Evolutionary conservation across 2,329 filamentous ascomycete genomes (phyloP).

Genomic region (Fusarium sp.): DNA sequence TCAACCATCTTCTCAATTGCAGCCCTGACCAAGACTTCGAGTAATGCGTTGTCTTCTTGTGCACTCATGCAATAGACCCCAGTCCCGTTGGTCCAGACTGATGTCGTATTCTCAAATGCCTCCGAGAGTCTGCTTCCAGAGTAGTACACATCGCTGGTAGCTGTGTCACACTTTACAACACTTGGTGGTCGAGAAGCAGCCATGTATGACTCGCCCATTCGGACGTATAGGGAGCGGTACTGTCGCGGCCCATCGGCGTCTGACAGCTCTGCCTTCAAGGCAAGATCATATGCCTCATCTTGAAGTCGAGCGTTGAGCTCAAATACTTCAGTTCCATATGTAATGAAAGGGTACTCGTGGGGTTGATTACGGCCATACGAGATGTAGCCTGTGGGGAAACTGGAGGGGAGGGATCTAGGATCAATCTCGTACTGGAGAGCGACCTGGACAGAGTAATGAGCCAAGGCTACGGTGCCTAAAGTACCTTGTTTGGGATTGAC

Average conservation of each 20-base stretch:
- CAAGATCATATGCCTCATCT: constrained; percentile 62
- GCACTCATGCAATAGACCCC: constrained; percentile 77
- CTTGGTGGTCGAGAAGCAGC: constrained; percentile 60
- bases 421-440: constrained; percentile 82
- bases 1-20: constrained; percentile 68
- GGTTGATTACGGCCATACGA: constrained; percentile 68
- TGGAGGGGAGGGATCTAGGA: constrained; percentile 71
- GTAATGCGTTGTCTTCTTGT: constrained; percentile 77
- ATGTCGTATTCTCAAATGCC: constrained; percentile 73
- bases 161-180: constrained; percentile 73
- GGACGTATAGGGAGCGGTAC: constrained; percentile 66
- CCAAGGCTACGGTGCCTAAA: constrained; percentile 73
- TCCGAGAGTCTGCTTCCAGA: constrained; percentile 69
- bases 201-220: constrained; percentile 51
- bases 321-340: constrained; percentile 77
- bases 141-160: constrained; percentile 79
- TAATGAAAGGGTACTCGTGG: constrained; percentile 64
- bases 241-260: constrained; percentile 60
- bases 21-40: constrained; percentile 72
- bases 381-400: constrained; percentile 76
- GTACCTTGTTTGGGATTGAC: constrained; percentile 76
- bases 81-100: constrained; percentile 73
- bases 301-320: constrained; percentile 71
- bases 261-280: constrained; percentile 60
- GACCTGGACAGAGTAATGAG: constrained; percentile 77